Base-by-base conservation (phyloP, 2,329 filamentous ascomycete species). In the Trichoderma lentiforme region DNA sequence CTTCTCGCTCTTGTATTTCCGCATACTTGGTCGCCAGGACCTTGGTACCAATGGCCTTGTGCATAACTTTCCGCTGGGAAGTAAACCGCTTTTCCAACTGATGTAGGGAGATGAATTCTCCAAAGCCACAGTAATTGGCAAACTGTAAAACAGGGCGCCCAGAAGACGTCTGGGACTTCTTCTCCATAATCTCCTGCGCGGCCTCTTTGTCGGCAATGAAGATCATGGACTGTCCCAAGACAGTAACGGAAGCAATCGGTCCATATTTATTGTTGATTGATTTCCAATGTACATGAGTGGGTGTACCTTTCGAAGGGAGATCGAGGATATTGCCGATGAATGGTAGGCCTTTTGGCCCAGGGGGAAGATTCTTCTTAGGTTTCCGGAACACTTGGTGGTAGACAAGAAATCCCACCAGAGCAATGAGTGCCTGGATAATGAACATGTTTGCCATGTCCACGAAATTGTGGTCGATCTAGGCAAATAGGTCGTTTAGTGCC, bases 281-380 rank as follows among this genome's bases (percentile, higher is more conserved):
- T 3, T 78, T 61, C 80, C 80, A 82, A 62, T 81, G 79, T 28
- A 76, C 72, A 70, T 76, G 78, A 43, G 81, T 78, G 0, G 74
- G 77, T 8, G 71, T 72, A 3, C 75, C 77, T 8, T 74, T 71
- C 1, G 79, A 76, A 1, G 84, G 84, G 21, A 86, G 74, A 73
- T 87, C 83, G 4, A 77, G 75, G 15, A 86, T 70, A 74, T 86
- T 87, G 18, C 85, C 85, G 14, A 87, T 62, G 1, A 86, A 43
- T 0, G 83, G 82, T 8, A 83, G 74, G 0, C 79, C 79, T 24
- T 71, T 78, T 75, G 74, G 81, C 67, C 73, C 79, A 70, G 73
- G 79, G 43, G 69, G 78, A 6, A 74, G 68, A 15, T 72, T 73
- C 53, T 24, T 66, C 15, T 39, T 71, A 2, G 30, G 26, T 18